A percentile compares a stretch with the other conserved stretches of the same genome.
These are phyloP conservation scores for Microascus cirrosus DNA, from an alignment of 2,329 filamentous ascomycete species.

Conservation along the genomic window DNA sequence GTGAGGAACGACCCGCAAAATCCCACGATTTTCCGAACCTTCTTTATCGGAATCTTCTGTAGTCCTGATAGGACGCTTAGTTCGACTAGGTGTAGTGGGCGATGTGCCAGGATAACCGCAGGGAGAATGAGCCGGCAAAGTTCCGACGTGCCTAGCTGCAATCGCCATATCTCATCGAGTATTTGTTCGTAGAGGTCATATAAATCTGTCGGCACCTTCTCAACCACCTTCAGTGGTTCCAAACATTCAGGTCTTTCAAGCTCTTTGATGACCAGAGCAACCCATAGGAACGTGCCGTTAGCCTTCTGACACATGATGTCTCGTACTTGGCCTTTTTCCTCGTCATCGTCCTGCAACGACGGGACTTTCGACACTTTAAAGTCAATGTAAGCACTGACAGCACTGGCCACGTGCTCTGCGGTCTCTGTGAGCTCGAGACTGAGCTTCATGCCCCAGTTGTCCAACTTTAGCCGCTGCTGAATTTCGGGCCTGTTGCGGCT, in stretches of 20 bases:
- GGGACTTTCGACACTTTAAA: constrained; percentile 15
- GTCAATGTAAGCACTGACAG: constrained; percentile 22
- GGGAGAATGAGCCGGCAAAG: too few relatives aligned
- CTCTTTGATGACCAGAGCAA: constrained; percentile 12
- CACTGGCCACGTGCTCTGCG: constrained; percentile 15
- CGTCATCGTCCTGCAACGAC: not conserved
- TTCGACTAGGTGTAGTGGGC: constrained; percentile 15
- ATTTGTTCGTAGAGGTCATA: constrained; percentile 18
- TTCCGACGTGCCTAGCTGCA: too few relatives aligned
- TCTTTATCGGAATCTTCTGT: constrained; percentile 6
- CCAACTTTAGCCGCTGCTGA: constrained; percentile 13
- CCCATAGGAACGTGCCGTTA: constrained; percentile 26
- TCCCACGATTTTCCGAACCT: constrained; percentile 16
- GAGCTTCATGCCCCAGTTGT: not conserved
- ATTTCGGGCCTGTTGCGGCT: constrained; percentile 30
- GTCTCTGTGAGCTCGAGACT: constrained; percentile 18
- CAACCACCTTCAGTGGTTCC: constrained; percentile 9
- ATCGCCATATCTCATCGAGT: too few relatives aligned
- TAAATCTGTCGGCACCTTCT: constrained; percentile 20
- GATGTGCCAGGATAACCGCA: too few relatives aligned
- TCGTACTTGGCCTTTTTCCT: constrained; percentile 1
- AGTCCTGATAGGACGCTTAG: constrained; percentile 13
- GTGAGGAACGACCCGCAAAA: constrained; percentile 26
- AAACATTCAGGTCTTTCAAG: not conserved
- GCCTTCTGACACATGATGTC: constrained; percentile 16